phyloP scores from a whole-genome alignment of 2,329 filamentous ascomycete species.

The Fragosphaeria purpurea region DNA sequence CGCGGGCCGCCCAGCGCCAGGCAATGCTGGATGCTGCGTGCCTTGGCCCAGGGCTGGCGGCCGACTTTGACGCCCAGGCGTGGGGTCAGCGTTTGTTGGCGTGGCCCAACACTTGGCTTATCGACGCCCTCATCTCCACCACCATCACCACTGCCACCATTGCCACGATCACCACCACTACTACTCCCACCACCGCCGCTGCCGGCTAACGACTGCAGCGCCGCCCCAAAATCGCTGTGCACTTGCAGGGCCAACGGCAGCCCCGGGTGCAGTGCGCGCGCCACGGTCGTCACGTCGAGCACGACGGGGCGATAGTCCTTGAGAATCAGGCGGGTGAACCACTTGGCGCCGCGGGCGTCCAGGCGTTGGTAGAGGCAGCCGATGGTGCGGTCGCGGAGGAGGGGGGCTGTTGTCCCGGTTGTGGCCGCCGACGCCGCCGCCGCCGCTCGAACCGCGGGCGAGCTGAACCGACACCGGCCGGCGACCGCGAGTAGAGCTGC shows the following conservation, averaged over 20 bases:
- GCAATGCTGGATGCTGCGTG: conserved; percentile 64
- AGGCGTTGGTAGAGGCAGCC: conserved; percentile 49
- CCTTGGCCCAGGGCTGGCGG: conserved; percentile 54
- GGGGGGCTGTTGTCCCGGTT: not conserved
- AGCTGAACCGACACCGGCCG: conserved; percentile 60
- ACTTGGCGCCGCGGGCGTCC: conserved; percentile 66
- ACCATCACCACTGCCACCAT: no score
- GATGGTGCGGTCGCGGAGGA: conserved; percentile 27
- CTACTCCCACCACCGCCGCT: no score
- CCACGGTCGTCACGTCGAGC: conserved; percentile 46
- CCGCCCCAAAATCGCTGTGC: conserved; percentile 55
- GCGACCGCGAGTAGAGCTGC: conserved; percentile 55
- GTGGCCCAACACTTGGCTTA: no score
- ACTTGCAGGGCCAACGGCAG: conserved; percentile 62
- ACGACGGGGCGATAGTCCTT: conserved; percentile 63
- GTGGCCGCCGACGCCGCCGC: not conserved
- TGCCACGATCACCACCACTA: no score
- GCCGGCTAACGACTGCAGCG: conserved; percentile 19
- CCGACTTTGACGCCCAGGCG: conserved; percentile 53
- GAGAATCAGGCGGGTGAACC: conserved; percentile 71
- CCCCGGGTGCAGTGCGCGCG: conserved; percentile 55
- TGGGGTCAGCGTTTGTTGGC: conserved; percentile 33
- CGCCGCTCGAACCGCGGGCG: conserved; percentile 42
- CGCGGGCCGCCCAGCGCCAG: conserved; percentile 47
- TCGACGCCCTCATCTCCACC: not conserved